A percentile compares a stretch with the other conserved stretches of the same genome.
These are phyloP conservation scores for Penicillium paradoxum DNA, from an alignment of 495 filamentous ascomycete genomes.

Conservation along the genomic window DNA sequence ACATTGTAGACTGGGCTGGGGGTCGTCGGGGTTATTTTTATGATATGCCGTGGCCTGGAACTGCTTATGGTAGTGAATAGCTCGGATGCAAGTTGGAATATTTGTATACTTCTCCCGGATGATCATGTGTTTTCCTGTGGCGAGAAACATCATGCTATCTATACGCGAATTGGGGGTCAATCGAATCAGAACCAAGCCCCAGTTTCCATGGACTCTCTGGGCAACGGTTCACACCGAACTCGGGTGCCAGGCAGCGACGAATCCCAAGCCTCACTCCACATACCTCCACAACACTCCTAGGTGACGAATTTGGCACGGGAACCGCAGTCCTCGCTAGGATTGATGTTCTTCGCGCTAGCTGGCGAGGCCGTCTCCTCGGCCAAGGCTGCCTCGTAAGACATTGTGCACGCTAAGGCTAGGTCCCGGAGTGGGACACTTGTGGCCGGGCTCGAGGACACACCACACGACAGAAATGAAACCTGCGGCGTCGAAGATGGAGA, in stretches of 20 bases:
- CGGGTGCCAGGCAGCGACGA: neutral
- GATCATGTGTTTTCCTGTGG: neutral
- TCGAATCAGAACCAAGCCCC: neutral
- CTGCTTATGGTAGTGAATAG: neutral
- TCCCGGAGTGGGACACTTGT: constrained; percentile 17
- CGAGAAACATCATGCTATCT: constrained; percentile 1
- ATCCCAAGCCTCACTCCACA: neutral
- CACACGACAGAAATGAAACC: constrained; percentile 11
- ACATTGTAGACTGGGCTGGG: neutral
- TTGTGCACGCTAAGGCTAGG: constrained; percentile 18
- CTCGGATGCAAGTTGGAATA: neutral
- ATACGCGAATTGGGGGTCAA: neutral
- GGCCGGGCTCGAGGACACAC: constrained; percentile 12
- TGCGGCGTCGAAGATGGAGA: constrained; percentile 10
- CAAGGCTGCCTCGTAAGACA: constrained; percentile 23
- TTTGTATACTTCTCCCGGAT: neutral
- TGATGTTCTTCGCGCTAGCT: neutral
- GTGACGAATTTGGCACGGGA: constrained; percentile 1
- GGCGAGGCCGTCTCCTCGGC: constrained; percentile 9
- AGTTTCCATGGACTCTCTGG: neutral
- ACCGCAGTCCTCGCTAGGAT: neutral
- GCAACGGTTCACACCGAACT: neutral
- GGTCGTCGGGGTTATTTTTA: neutral
- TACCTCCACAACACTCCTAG: neutral
- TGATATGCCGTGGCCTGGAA: neutral